phyloP scores from a whole-genome alignment of 2,329 filamentous ascomycete genomes.

The Delphinella strobiligena region DNA sequence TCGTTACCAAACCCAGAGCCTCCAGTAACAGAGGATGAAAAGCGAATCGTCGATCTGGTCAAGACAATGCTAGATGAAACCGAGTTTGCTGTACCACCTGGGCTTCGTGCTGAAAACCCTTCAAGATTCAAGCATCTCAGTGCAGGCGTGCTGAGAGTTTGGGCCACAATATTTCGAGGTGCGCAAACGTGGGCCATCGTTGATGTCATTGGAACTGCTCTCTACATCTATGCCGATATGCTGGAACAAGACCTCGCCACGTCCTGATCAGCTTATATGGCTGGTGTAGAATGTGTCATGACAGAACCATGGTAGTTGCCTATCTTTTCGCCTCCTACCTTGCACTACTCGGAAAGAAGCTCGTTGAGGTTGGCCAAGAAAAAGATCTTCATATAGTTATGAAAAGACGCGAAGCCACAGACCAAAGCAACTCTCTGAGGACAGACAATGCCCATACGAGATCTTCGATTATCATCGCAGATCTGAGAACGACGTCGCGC shows the following conservation, averaged over 20 bases:
- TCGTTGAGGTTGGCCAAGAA: too few relatives aligned
- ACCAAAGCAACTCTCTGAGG: too few relatives aligned
- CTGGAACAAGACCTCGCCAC: slow-evolving; percentile 16
- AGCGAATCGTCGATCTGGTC: slow-evolving; percentile 24
- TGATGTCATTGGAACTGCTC: slow-evolving; percentile 27
- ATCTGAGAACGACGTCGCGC: too few relatives aligned
- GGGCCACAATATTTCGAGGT: slow-evolving; percentile 30
- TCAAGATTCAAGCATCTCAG: slow-evolving; percentile 24
- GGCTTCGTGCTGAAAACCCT: slow-evolving; percentile 19
- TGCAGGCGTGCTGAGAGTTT: slow-evolving; percentile 28
- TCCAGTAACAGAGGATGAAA: slow-evolving; percentile 26
- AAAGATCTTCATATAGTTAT: too few relatives aligned
- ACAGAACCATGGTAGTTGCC: too few relatives aligned
- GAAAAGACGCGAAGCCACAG: too few relatives aligned
- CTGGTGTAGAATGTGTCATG: too few relatives aligned
- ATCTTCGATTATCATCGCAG: too few relatives aligned
- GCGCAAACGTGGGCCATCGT: slow-evolving; percentile 33
- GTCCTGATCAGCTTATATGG: too few relatives aligned
- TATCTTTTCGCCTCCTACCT: too few relatives aligned
- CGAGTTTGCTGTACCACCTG: slow-evolving; percentile 20
- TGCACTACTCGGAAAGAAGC: too few relatives aligned
- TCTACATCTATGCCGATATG: slow-evolving; percentile 31
- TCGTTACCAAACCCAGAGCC: slow-evolving; percentile 21
- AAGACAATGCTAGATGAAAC: slow-evolving; percentile 32
- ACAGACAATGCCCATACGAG: too few relatives aligned